Conservation (phyloP, 73 alveolate species). For the Effrenium voratum region DNA sequence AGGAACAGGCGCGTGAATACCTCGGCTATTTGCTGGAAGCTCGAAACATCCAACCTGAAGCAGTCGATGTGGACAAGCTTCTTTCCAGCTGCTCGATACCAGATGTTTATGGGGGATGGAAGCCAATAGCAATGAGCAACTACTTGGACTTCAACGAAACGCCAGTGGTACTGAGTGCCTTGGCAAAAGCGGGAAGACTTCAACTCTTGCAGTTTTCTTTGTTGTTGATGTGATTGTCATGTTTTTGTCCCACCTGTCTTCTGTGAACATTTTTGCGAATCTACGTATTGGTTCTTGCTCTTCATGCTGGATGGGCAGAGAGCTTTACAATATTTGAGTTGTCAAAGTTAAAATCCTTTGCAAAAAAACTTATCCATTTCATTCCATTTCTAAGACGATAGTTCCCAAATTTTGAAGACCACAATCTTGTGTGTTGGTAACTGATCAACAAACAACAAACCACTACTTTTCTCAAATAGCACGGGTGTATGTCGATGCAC, state of each 20-base stretch:
- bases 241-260: constrained; percentile 25
- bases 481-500: constrained; percentile 23
- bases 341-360: constrained; percentile 25
- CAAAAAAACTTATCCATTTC: constrained; percentile 12
- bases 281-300: constrained; percentile 49
- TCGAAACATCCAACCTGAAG: constrained; percentile 57
- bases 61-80: constrained; percentile 23
- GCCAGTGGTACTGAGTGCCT: constrained; percentile 61
- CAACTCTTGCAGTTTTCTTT: constrained; percentile 48
- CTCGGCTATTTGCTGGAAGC: constrained; percentile 40
- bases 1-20: constrained; percentile 60
- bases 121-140: constrained; percentile 57
- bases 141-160: constrained; percentile 55
- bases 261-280: constrained; percentile 47
- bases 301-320: constrained; percentile 52
- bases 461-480: constrained; percentile 45
- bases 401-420: constrained; percentile 26
- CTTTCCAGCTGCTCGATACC: constrained; percentile 37
- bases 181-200: constrained; percentile 60
- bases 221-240: constrained; percentile 31
- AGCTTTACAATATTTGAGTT: constrained; percentile 28
- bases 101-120: constrained; percentile 54
- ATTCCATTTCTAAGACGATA: constrained; percentile 48
- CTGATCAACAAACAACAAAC: constrained; percentile 38
- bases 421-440: constrained; percentile 36